Conservation (phyloP, 2,329 filamentous ascomycete genomes). For the Penicillium freii region DNA sequence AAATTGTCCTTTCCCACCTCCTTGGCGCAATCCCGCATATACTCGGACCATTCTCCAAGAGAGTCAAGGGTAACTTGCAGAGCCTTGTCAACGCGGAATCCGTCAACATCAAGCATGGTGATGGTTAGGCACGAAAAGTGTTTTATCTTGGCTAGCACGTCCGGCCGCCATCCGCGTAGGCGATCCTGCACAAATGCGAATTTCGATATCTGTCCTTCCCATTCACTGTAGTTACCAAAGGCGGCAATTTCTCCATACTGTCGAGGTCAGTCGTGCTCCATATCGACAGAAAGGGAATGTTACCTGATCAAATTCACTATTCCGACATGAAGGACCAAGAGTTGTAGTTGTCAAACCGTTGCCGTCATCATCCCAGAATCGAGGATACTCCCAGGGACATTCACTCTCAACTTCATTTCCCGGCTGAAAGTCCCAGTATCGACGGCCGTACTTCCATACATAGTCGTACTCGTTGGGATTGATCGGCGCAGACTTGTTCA, state of each 20-base stretch:
- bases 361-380: slow-evolving; percentile 59
- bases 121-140: slow-evolving; percentile 65
- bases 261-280: not conserved
- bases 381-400: slow-evolving; percentile 58
- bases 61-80: slow-evolving; percentile 63
- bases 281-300: not conserved
- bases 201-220: slow-evolving; percentile 62
- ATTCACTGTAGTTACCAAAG: slow-evolving; percentile 63
- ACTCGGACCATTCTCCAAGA: slow-evolving; percentile 56
- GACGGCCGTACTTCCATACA: slow-evolving; percentile 55
- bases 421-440: slow-evolving; percentile 59
- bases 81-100: slow-evolving; percentile 65
- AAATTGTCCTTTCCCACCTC: slow-evolving; percentile 62
- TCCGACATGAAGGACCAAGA: slow-evolving; percentile 51
- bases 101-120: slow-evolving; percentile 60
- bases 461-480: slow-evolving; percentile 55
- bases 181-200: slow-evolving; percentile 68
- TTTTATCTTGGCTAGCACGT: slow-evolving; percentile 57
- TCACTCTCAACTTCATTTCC: slow-evolving; percentile 53
- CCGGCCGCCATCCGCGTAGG: slow-evolving; percentile 61
- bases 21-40: slow-evolving; percentile 55
- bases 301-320: slow-evolving; percentile 62
- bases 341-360: slow-evolving; percentile 51
- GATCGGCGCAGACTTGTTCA: slow-evolving; percentile 56
- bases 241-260: slow-evolving; percentile 62